phyloP scores from a whole-genome alignment of 495 filamentous ascomycete species.

The Xylaria telfairii region DNA sequence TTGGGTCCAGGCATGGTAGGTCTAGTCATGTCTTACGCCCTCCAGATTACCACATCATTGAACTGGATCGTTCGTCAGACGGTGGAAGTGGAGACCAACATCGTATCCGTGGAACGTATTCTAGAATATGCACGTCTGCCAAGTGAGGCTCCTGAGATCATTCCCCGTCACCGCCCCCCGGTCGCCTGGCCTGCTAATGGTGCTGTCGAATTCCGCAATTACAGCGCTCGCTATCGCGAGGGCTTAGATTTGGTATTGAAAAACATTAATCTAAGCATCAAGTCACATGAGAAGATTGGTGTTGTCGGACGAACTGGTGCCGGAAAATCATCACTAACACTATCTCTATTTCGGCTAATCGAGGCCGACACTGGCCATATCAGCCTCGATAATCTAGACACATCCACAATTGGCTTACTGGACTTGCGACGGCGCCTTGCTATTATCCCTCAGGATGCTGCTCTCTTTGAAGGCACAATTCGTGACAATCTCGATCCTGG shows the following conservation, averaged over 20 bases:
- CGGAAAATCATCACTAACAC: slow-evolving; percentile 93
- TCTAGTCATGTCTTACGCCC: slow-evolving; percentile 93
- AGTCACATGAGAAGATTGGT: slow-evolving; percentile 95
- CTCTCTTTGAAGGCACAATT: slow-evolving; percentile 94
- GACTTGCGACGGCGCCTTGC: slow-evolving; percentile 90
- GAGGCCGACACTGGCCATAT: slow-evolving; percentile 82
- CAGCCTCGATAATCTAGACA: slow-evolving; percentile 86
- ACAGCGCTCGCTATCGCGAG: slow-evolving; percentile 89
- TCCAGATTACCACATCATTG: slow-evolving; percentile 96
- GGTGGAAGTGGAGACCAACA: slow-evolving; percentile 99
- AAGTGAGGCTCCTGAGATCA: slow-evolving; percentile 93
- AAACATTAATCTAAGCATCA: slow-evolving; percentile 88
- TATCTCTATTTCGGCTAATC: slow-evolving; percentile 95
- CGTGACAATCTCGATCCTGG: slow-evolving; percentile 96
- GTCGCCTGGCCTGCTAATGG: slow-evolving; percentile 93
- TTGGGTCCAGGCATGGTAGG: slow-evolving; percentile 84
- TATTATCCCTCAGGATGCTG: slow-evolving; percentile 98
- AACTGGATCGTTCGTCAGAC: slow-evolving; percentile 99
- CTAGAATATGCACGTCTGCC: slow-evolving; percentile 94
- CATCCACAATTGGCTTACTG: slow-evolving; percentile 85
- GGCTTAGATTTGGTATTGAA: slow-evolving; percentile 92
- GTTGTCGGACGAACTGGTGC: slow-evolving; percentile 96
- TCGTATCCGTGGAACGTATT: slow-evolving; percentile 97
- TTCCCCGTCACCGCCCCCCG: slow-evolving; percentile 83
- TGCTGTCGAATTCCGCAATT: slow-evolving; percentile 88